These are phyloP conservation scores for Aspergillus flavus DNA, from an alignment of 2,329 filamentous ascomycete species.

Conservation along the genomic window DNA sequence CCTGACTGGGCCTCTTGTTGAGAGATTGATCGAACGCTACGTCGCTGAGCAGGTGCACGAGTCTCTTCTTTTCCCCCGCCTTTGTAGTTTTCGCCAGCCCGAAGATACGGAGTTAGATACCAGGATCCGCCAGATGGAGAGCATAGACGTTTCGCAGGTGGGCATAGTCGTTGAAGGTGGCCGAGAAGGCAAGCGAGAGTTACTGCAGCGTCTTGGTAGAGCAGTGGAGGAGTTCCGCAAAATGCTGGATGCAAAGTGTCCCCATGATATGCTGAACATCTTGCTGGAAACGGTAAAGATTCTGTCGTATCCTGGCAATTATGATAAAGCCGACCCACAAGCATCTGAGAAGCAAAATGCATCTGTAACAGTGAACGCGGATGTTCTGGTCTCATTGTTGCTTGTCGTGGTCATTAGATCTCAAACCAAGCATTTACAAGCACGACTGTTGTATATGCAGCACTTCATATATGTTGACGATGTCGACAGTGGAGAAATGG, in stretches of 20 bases:
- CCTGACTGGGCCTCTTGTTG: constrained; percentile 86
- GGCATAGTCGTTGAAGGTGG: constrained; percentile 85
- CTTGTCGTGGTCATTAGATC: constrained; percentile 91
- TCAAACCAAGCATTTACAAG: constrained; percentile 83
- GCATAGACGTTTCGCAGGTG: constrained; percentile 91
- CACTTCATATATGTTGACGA: constrained; percentile 98
- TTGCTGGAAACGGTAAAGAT: constrained; percentile 80
- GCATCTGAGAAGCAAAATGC: constrained; percentile 56
- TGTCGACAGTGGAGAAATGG: constrained; percentile 93
- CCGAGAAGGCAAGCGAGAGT: constrained; percentile 74
- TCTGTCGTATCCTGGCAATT: constrained; percentile 66
- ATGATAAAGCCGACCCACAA: constrained; percentile 42
- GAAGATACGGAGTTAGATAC: constrained; percentile 88
- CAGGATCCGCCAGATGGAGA: constrained; percentile 90
- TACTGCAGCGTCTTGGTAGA: constrained; percentile 73
- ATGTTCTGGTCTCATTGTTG: constrained; percentile 88
- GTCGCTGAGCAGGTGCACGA: constrained; percentile 91
- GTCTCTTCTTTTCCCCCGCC: constrained; percentile 75
- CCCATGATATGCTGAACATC: constrained; percentile 85
- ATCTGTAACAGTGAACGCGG: constrained; percentile 74
- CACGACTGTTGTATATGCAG: constrained; percentile 89
- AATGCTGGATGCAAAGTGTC: constrained; percentile 74
- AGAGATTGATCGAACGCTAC: constrained; percentile 92
- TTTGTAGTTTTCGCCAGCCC: constrained; percentile 74
- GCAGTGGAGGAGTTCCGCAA: constrained; percentile 89